Base-by-base conservation (phyloP, 257 asterid genomes). In the Gentiana macrophylla region DNA sequence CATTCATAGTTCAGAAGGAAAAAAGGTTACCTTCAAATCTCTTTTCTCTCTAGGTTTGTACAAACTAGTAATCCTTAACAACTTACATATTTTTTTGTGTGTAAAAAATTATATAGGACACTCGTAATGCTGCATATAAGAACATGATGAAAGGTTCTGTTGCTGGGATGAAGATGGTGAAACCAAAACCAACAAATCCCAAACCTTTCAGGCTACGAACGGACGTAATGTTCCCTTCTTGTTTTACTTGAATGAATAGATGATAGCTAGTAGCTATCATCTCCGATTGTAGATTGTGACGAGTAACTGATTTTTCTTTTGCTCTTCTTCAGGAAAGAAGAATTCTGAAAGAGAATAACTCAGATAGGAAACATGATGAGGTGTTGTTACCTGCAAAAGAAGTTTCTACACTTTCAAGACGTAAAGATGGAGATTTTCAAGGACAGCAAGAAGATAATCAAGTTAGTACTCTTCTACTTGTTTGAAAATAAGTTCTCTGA, bases 201-300 rank as follows among this genome's bases (percentile, higher is more conserved):
- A 92, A 85, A 63, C 99, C 99, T 50, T 92, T 92, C 74, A 83
- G 92, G 76, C 88, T 92, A 61, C 79, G 97, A 83, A 92, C 99
- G 62, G 94, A 83, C 63, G 99, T 88, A 76, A 86, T 62, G 45
- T 49, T 62, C n/a, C 49, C 33, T 49, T 35, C 38, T 12, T 5
- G 4, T 35, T 50, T 32, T n/a, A 51, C 48, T 51, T 6, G n/a
- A 35, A 46, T 62, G 62, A 50, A 44, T 48, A 32, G 56, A 12
- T 0, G 24, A 24, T 24, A 24, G 24, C 24, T 24, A 24, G 24
- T 24, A 24, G 24, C 24, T 24, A 24, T 24, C 24, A 24, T 24
- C 24, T 24, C 24, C 24, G 24, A 24, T 24, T 53, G 55, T 51
- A 32, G 33, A 41, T 38, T 8, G 36, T 49, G 61, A 56, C 49